phyloP scores from a whole-genome alignment of 1,139 yeast genomes.

The Yamadazyma epiphylla region DNA sequence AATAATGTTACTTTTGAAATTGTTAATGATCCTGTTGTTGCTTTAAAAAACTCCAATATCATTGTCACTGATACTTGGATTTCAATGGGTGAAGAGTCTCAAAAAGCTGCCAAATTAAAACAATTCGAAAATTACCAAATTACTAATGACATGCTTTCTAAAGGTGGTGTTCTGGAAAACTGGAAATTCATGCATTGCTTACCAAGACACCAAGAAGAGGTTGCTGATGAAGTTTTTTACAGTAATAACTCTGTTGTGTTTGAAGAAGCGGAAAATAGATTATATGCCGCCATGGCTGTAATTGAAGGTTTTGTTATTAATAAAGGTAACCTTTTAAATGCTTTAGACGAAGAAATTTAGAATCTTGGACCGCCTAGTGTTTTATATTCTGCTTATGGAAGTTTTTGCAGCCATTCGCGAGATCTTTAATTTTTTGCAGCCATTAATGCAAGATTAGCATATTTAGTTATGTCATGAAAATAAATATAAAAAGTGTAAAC shows the following conservation, averaged over 20 bases:
- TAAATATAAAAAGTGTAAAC: too few species aligned
- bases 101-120: slow-evolving; percentile 63
- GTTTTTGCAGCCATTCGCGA: slow-evolving; percentile 2
- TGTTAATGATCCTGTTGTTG: slow-evolving; percentile 70
- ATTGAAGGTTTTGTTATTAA: slow-evolving; percentile 85
- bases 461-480: too few species aligned
- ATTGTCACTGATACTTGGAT: slow-evolving; percentile 97
- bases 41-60: slow-evolving; percentile 71
- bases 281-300: slow-evolving; percentile 94
- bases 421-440: not conserved
- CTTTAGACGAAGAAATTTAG: slow-evolving; percentile 6
- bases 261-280: slow-evolving; percentile 92
- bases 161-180: slow-evolving; percentile 54
- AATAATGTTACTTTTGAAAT: slow-evolving; percentile 55
- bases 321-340: slow-evolving; percentile 54
- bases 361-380: too few species aligned
- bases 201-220: slow-evolving; percentile 94
- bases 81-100: slow-evolving; percentile 95
- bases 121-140: slow-evolving; percentile 88
- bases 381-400: too few species aligned
- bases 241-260: slow-evolving; percentile 81
- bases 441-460: too few species aligned
- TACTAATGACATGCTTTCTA: slow-evolving; percentile 55
- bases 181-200: slow-evolving; percentile 97
- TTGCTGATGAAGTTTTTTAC: slow-evolving; percentile 87